phyloP scores from a whole-genome alignment of 179 eudicot genomes.

The Pouteria campechiana region DNA sequence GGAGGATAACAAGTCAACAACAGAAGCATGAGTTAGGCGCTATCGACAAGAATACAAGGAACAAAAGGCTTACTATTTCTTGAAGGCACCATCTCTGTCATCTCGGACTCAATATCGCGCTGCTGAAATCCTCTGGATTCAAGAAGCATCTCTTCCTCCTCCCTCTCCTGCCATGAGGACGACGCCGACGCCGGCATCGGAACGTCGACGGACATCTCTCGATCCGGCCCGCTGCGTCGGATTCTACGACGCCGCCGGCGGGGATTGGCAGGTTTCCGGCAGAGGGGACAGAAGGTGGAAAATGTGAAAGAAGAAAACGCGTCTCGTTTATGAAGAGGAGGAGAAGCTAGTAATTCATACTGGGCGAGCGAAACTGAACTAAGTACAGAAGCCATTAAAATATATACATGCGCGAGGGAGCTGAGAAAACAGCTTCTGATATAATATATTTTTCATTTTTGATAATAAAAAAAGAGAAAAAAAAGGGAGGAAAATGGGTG shows the following conservation, averaged over 20 bases:
- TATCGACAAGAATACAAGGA: neutral
- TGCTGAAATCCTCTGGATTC: constrained; percentile 13
- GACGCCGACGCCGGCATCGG: constrained; percentile 21
- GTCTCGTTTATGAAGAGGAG: no score
- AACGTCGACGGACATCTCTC: constrained; percentile 44
- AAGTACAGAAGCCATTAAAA: no score
- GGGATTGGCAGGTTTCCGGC: constrained; percentile 3
- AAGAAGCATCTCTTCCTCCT: constrained; percentile 23
- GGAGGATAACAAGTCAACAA: neutral
- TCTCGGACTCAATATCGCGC: no score
- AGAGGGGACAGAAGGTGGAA: constrained; percentile 7
- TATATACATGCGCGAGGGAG: no score
- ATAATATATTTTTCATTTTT: no score
- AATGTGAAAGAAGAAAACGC: no score
- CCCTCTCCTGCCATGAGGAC: constrained; percentile 30
- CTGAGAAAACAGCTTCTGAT: no score
- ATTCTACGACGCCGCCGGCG: constrained; percentile 21
- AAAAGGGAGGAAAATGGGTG: no score
- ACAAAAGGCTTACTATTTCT: constrained; percentile 11
- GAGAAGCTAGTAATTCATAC: no score
- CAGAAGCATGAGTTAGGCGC: neutral
- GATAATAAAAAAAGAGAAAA: no score
- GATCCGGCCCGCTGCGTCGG: constrained; percentile 13
- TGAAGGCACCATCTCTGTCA: no score
- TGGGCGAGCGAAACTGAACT: no score